Evolutionary conservation across 164 flowering plant genomes (phyloP).

Genomic region (Dillenia turbinata): DNA sequence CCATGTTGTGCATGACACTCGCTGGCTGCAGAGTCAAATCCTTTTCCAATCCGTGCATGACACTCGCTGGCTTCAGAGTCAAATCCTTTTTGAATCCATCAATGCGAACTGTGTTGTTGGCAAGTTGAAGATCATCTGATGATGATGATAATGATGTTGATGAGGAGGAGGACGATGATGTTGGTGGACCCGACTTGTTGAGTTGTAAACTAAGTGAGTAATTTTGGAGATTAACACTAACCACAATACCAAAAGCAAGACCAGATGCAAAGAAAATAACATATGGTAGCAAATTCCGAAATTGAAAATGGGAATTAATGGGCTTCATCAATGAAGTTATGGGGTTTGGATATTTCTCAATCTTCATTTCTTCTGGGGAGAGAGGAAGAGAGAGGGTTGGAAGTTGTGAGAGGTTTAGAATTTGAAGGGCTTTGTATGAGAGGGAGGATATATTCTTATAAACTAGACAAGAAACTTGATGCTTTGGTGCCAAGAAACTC

Average conservation of each 20-base stretch:
- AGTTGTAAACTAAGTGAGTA: slow-evolving; percentile 18
- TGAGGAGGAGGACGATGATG: slow-evolving; percentile 12
- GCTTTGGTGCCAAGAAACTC: no score
- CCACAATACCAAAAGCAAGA: slow-evolving; percentile 24
- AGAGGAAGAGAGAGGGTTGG: slow-evolving; percentile 2
- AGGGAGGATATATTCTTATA: no score
- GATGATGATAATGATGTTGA: background rate
- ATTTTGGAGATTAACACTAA: slow-evolving; percentile 19
- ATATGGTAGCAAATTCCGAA: slow-evolving; percentile 17
- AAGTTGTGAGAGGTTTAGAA: no score
- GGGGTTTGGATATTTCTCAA: slow-evolving; percentile 16
- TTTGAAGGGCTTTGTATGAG: no score
- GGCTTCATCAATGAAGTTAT: slow-evolving; percentile 10
- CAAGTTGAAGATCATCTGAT: background rate
- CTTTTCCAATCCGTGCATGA: slow-evolving; percentile 29
- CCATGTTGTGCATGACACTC: slow-evolving; percentile 32
- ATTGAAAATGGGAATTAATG: slow-evolving; percentile 17
- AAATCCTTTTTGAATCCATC: slow-evolving; percentile 20
- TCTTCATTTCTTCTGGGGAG: slow-evolving; percentile 8
- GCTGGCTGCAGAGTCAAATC: slow-evolving; percentile 20
- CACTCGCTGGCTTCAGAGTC: slow-evolving; percentile 15
- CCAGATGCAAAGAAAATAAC: slow-evolving; percentile 30
- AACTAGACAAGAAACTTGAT: no score
- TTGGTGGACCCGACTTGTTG: slow-evolving; percentile 2
- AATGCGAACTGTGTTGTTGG: background rate